phyloP scores from a whole-genome alignment of 768 basidiomycete species.

The Pisolithus microcarpus region DNA sequence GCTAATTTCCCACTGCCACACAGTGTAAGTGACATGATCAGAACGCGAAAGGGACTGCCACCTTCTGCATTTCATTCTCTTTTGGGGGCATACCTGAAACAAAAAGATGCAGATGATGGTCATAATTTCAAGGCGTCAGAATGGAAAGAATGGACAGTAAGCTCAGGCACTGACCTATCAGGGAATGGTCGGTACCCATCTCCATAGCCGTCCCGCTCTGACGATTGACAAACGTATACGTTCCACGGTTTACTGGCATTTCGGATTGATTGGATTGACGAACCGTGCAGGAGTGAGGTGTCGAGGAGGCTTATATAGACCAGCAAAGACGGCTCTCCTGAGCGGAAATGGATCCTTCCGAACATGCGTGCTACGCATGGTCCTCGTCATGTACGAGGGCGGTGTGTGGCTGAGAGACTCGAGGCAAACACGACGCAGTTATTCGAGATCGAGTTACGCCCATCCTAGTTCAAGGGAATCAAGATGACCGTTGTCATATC shows the following conservation, averaged over 20 bases:
- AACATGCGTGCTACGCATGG: background rate
- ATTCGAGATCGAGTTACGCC: no score
- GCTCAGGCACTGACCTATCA: slow-evolving; percentile 15
- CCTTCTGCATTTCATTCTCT: slow-evolving; percentile 24
- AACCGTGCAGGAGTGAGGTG: no score
- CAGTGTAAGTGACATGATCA: background rate
- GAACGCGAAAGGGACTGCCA: background rate
- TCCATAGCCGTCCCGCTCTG: slow-evolving; percentile 29
- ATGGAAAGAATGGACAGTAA: background rate
- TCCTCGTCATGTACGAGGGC: background rate
- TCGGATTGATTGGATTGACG: slow-evolving; percentile 4
- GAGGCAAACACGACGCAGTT: no score
- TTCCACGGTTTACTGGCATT: slow-evolving; percentile 23
- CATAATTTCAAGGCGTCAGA: background rate
- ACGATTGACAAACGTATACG: slow-evolving; percentile 24
- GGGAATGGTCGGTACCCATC: slow-evolving; percentile 14
- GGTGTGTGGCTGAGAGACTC: no score
- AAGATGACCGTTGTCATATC: no score
- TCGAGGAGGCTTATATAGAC: slow-evolving; percentile 1
- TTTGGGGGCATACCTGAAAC: slow-evolving; percentile 23
- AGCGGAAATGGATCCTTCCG: background rate
- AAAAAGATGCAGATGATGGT: background rate
- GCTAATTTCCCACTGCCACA: slow-evolving; percentile 22
- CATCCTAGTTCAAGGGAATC: no score
- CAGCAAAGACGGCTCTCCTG: background rate